Base-by-base conservation (phyloP, 257 asterid genomes). In the Eucommia ulmoides region DNA sequence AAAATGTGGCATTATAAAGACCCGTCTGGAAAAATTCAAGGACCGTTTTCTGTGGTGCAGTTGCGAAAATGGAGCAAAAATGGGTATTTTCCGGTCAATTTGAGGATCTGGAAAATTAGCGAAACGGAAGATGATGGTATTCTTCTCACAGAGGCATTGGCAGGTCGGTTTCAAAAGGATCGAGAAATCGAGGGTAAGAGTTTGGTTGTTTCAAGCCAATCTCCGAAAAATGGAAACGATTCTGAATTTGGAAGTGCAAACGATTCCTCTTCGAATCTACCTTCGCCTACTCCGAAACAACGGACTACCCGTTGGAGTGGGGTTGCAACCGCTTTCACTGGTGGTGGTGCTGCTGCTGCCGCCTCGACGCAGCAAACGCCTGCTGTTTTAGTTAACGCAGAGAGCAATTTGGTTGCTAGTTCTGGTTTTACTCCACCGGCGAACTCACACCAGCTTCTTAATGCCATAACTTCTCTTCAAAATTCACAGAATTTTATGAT, bases 11-110 rank as follows among this genome's bases (percentile, higher is more conserved):
- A 77, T 53, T 91, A 91, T 73, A 47, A 65, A 72, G 99, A 91
- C 65, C 99, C 99, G 53, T 70, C 95, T n/a, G 91, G 95, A 26
- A 91, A 91, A 71, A 79, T 75, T 20, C 99, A 86, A 66, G 99
- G 99, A 24, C 95, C 99, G 35, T 91, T 91, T 67, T 83, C 99
- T 24, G 51, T 86, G 65, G 86, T 77, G 14, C 94, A 87, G 68
- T 64, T 91, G 69, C 86, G 87, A 24, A 91, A 86, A 70, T 91
- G 99, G 99, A 86, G 69, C 74, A 83, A 77, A 62, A 72, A 88
- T 10, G 95, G 99, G 51, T 86, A 91, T 55, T 91, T 91, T 41
- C 99, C 99, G 12, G 71, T 80, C 58, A 78, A 73, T 59, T 66
- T 91, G 53, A 75, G 49, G 63, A 83, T 86, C 58, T 91, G 99